Evolutionary conservation across 257 asterid species (phyloP).

Genomic region (Rubia yunnanensis): DNA sequence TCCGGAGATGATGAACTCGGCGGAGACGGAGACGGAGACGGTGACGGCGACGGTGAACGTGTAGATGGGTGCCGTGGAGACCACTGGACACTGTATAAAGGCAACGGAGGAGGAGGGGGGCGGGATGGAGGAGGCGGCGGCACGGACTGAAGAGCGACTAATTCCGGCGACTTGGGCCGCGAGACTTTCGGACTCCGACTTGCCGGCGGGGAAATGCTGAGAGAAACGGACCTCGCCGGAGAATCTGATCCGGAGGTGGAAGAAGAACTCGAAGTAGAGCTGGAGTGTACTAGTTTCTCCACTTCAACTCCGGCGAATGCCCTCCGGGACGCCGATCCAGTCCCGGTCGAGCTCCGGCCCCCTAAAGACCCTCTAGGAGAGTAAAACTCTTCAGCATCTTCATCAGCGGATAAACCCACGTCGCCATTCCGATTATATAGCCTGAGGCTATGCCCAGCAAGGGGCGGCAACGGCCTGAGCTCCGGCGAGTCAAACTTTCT

Average conservation of each 20-base stretch:
- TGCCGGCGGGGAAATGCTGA: constrained; percentile 67
- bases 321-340: constrained; percentile 67
- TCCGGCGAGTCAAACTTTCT: constrained; percentile 78
- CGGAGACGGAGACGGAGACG: constrained; percentile 34
- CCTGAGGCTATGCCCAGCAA: constrained; percentile 26
- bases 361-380: constrained; percentile 68
- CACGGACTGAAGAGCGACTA: constrained; percentile 54
- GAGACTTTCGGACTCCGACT: constrained; percentile 56
- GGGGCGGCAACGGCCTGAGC: constrained; percentile 82
- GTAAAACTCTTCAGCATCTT: constrained; percentile 59
- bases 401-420: constrained; percentile 37
- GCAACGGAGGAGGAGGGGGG: constrained; percentile 21
- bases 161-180: constrained; percentile 73
- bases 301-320: constrained; percentile 40
- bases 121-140: constrained; percentile 15
- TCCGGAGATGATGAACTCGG: constrained; percentile 67
- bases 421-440: constrained; percentile 29
- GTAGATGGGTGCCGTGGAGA: constrained; percentile 20
- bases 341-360: constrained; percentile 49
- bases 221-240: constrained; percentile 68
- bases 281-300: constrained; percentile 36
- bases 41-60: constrained; percentile 15
- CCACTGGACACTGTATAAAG: constrained; percentile 11
- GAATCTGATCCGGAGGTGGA: constrained; percentile 69
- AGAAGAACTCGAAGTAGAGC: constrained; percentile 59